Percentiles rank a stretch among this genome's conserved stretches.
phyloP scores from a whole-genome alignment of 768 basidiomycete species.

The Trametes coccinea region DNA sequence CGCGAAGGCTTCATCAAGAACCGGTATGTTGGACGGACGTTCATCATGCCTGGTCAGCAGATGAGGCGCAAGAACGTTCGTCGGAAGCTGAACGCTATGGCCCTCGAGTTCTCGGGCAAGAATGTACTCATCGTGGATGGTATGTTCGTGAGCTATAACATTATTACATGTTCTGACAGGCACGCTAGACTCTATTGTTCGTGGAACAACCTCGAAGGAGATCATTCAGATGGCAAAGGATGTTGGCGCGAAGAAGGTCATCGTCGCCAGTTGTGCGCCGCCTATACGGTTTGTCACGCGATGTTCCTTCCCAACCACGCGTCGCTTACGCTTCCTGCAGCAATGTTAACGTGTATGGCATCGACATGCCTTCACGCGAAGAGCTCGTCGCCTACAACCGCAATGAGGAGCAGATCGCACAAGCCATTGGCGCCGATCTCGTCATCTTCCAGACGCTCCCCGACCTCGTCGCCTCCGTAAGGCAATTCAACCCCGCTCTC shows the following conservation, averaged over 20 bases:
- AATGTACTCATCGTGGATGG: conserved; percentile 96
- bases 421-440: conserved; percentile 89
- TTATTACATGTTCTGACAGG: conserved; percentile 4
- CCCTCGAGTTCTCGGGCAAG: conserved; percentile 90
- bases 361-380: conserved; percentile 96
- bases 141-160: conserved; percentile 35
- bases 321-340: conserved; percentile 36
- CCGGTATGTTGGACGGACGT: conserved; percentile 95
- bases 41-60: conserved; percentile 99
- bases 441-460: conserved; percentile 93
- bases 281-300: conserved; percentile 71
- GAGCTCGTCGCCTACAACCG: conserved; percentile 90
- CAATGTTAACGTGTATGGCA: conserved; percentile 95
- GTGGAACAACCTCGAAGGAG: conserved; percentile 97
- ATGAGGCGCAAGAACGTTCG: conserved; percentile 95
- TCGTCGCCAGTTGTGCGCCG: conserved; percentile 95
- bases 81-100: conserved; percentile 97
- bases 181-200: conserved; percentile 88
- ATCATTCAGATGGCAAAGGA: conserved; percentile 99
- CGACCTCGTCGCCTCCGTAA: conserved; percentile 84
- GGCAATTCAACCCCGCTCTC: conserved; percentile 79
- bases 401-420: conserved; percentile 68
- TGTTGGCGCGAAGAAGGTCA: conserved; percentile 94
- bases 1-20: conserved; percentile 99
- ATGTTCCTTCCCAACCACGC: too few relatives aligned